Evolutionary conservation across 2,329 filamentous ascomycete genomes (phyloP).

Genomic region (Ophiocordyceps polyrhachis-furcata): DNA sequence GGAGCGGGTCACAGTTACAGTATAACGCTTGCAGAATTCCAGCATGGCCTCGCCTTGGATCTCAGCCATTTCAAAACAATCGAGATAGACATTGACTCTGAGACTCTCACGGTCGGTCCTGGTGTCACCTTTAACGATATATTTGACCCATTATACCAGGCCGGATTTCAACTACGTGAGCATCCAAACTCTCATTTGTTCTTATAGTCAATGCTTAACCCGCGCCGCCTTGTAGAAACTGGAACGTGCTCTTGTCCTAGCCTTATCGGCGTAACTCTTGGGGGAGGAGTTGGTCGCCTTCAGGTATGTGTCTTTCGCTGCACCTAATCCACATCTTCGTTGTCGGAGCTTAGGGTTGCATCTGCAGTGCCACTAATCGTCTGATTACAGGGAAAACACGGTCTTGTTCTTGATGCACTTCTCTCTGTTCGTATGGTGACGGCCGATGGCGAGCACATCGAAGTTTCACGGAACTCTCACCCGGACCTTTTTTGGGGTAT

Average conservation of each 20-base stretch:
- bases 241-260: neutral
- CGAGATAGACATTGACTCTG: neutral
- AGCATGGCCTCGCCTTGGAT: neutral
- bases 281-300: neutral
- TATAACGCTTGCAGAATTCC: neutral
- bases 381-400: slow-evolving; percentile 30
- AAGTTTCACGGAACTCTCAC: slow-evolving; percentile 23
- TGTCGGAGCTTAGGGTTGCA: neutral
- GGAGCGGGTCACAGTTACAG: neutral
- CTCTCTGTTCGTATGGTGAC: slow-evolving; percentile 20
- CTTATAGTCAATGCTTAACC: neutral
- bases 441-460: slow-evolving; percentile 16
- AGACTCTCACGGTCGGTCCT: neutral
- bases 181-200: neutral
- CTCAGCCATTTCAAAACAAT: neutral
- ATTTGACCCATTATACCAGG: neutral
- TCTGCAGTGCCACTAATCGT: neutral
- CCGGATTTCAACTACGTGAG: neutral
- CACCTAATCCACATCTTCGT: neutral
- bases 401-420: slow-evolving; percentile 26
- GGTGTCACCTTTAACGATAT: neutral
- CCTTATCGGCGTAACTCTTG: neutral
- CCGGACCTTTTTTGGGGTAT: slow-evolving; percentile 22
- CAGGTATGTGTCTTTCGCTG: neutral
- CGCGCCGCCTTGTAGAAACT: neutral